Conservation (phyloP, 306 rosid species). For the Begonia fuchsioides region DNA sequence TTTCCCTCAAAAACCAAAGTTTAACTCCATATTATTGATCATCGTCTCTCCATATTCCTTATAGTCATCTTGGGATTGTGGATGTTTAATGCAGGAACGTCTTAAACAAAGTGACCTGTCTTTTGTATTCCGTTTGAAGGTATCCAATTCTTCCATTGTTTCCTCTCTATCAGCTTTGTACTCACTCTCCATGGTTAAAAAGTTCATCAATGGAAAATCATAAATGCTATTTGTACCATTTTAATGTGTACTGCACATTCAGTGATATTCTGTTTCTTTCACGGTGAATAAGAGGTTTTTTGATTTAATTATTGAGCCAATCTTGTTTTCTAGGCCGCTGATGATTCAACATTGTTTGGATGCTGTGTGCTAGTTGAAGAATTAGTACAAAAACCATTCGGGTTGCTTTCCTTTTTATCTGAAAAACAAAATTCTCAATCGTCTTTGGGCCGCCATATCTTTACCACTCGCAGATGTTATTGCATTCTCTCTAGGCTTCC, state of each 20-base stretch:
- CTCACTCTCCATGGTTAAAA: background rate
- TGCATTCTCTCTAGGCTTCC: constrained; percentile 94
- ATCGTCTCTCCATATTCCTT: background rate
- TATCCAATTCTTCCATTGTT: constrained; percentile 17
- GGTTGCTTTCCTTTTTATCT: constrained; percentile 60
- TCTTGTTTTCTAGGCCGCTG: constrained; percentile 57
- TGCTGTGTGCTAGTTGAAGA: constrained; percentile 96
- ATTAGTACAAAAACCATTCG: constrained; percentile 79
- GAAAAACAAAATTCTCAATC: constrained; percentile 42
- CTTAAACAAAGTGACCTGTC: constrained; percentile 79
- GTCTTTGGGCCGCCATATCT: constrained; percentile 59
- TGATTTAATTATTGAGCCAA: constrained; percentile 7
- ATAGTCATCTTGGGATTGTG: constrained; percentile 5
- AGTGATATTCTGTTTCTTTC: background rate
- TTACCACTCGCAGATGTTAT: constrained; percentile 88
- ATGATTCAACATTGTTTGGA: constrained; percentile 88
- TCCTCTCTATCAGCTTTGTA: background rate
- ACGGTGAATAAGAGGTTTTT: background rate
- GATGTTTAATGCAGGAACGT: constrained; percentile 57
- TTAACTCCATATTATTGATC: too few species aligned
- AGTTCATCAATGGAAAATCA: too few species aligned
- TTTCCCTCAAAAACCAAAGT: too few species aligned
- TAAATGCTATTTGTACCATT: too few species aligned
- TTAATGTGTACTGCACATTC: too few species aligned
- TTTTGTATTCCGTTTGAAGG: constrained; percentile 96